These are phyloP conservation scores for Ophiocordyceps camponoti-saundersi DNA, from an alignment of 2,329 filamentous ascomycete genomes.

Conservation along the genomic window DNA sequence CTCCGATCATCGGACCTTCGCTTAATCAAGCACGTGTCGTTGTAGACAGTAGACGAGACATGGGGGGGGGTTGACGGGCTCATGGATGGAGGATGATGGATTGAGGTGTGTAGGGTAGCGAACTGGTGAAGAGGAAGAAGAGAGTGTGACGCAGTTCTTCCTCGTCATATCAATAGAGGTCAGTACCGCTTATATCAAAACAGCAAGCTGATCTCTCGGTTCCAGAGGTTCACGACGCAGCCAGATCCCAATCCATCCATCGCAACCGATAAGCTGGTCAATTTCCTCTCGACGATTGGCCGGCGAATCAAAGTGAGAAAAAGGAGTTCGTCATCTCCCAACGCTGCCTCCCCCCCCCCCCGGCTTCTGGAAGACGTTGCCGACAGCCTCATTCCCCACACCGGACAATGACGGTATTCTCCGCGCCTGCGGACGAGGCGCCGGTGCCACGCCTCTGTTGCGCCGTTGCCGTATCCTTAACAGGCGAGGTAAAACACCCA, in stretches of 20 bases:
- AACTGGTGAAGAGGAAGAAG: too few species aligned
- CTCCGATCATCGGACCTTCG: neutral
- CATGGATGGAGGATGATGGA: too few species aligned
- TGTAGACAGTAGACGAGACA: too few species aligned
- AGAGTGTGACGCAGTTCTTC: too few species aligned
- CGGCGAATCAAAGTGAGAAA: neutral
- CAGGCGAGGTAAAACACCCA: neutral
- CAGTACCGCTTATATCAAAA: neutral
- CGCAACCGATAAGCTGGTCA: neutral
- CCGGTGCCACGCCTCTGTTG: neutral
- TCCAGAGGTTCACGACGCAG: neutral
- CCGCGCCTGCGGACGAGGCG: neutral
- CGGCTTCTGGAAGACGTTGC: neutral
- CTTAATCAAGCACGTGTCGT: too few species aligned
- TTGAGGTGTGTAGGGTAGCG: too few species aligned
- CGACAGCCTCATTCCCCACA: constrained; percentile 1
- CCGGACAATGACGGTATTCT: neutral
- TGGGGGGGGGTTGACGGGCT: too few species aligned
- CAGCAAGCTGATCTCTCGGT: neutral
- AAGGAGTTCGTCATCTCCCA: too few species aligned
- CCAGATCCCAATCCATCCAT: neutral
- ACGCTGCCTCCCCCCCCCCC: too few species aligned
- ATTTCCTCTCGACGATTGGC: neutral
- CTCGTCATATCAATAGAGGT: too few species aligned
- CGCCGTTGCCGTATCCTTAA: too few species aligned